A percentile compares a stretch with the other conserved stretches of the same genome.
phyloP scores from a whole-genome alignment of 2,329 filamentous ascomycete genomes.

The Diaporthe velutina region DNA sequence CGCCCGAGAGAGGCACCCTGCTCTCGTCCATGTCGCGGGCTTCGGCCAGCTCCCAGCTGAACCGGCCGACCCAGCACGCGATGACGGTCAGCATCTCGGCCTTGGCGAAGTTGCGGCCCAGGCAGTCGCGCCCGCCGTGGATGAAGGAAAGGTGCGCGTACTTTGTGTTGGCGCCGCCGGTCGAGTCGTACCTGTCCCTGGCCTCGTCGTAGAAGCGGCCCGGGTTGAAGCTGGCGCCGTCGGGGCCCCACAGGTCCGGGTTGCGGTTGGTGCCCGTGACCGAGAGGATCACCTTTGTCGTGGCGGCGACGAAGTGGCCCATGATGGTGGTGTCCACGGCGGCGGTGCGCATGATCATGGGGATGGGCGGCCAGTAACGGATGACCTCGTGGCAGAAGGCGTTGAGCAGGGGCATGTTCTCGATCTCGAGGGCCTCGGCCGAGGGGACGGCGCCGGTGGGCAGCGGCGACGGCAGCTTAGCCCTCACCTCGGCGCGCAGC shows the following conservation, averaged over 20 bases:
- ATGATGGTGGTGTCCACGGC: conserved; percentile 55
- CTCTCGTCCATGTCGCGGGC: conserved; percentile 15
- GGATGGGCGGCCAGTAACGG: conserved; percentile 42
- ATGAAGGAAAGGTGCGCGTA: conserved; percentile 69
- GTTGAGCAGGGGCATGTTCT: conserved; percentile 21
- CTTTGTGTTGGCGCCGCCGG: conserved; percentile 64
- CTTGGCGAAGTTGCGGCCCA: conserved; percentile 75
- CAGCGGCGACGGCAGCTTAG: conserved; percentile 54
- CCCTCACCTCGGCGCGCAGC: conserved; percentile 72
- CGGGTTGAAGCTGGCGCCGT: conserved; percentile 72
- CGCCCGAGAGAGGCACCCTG: conserved; percentile 10
- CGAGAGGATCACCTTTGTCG: conserved; percentile 71
- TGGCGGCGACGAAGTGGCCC: conserved; percentile 70
- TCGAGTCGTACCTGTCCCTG: neutral
- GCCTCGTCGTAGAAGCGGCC: conserved; percentile 66
- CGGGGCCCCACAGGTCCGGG: conserved; percentile 71
- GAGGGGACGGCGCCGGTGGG: neutral
- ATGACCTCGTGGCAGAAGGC: conserved; percentile 24
- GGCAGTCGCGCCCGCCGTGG: conserved; percentile 64
- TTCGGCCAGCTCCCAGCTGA: conserved; percentile 14
- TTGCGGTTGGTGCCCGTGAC: conserved; percentile 75
- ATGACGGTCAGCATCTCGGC: conserved; percentile 75
- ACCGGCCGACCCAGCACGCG: conserved; percentile 42
- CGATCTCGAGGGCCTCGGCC: conserved; percentile 12
- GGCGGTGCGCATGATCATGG: conserved; percentile 39